These are phyloP conservation scores for Phaeotremella fagi DNA, from an alignment of 768 basidiomycete species.

Conservation along the genomic window DNA sequence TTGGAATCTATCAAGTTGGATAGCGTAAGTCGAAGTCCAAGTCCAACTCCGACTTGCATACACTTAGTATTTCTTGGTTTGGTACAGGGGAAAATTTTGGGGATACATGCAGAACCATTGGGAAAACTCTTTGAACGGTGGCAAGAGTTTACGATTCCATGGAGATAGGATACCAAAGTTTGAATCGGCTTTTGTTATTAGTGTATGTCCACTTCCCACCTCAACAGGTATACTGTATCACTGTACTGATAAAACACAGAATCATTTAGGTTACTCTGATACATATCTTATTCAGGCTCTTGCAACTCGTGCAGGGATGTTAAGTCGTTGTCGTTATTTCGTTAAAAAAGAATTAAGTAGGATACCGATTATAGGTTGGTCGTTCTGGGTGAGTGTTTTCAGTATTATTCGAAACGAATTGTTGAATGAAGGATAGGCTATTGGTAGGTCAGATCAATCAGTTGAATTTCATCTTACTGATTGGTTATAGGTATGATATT, in stretches of 20 bases:
- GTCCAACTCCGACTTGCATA: not conserved
- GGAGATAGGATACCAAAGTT: constrained; percentile 25
- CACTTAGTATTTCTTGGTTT: no score
- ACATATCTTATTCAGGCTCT: constrained; percentile 31
- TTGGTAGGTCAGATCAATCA: constrained; percentile 7
- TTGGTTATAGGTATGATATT: constrained; percentile 29
- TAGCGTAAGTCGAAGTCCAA: constrained; percentile 21
- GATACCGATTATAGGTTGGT: constrained; percentile 32
- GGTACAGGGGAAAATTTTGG: constrained; percentile 30
- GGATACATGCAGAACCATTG: constrained; percentile 36
- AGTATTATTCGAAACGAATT: not conserved
- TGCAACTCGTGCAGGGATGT: constrained; percentile 23
- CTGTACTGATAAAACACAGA: constrained; percentile 10
- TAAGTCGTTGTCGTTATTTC: constrained; percentile 32
- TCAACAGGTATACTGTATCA: not conserved
- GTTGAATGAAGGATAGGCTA: not conserved
- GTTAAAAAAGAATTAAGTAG: constrained; percentile 30
- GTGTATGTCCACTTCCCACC: constrained; percentile 25
- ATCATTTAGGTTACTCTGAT: constrained; percentile 31
- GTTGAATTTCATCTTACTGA: not conserved
- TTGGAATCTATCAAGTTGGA: constrained; percentile 30
- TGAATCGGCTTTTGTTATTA: constrained; percentile 30
- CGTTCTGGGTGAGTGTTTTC: constrained; percentile 23
- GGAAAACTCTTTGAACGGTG: constrained; percentile 23
- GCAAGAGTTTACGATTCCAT: constrained; percentile 4